Evolutionary conservation across 148 eudicot genomes (phyloP), one percentile per base, ranked within the genome.

Genomic region (Vaccinium myrtillus): DNA sequence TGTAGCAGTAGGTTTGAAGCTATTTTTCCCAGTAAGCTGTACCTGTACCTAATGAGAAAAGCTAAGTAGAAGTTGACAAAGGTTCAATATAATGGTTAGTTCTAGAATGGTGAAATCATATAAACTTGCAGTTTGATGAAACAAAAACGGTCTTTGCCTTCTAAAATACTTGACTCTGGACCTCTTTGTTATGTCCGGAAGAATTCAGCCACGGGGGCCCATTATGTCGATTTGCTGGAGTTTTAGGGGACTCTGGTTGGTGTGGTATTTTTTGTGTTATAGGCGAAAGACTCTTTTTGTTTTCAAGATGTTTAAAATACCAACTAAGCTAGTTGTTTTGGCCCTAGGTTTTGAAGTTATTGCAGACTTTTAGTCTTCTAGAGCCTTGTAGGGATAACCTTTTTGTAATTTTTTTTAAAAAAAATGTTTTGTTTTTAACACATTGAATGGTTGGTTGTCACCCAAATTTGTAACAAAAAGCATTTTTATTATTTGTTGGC

Each of bases 1-100:
- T 63, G 15, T 46, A 81, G 19, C 75, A 16, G 73, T 46, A 54
- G 83, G 50, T 81, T 65, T 74, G 55, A 32, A 70, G 77, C 48
- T n/a, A 21, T 46, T 74, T 73, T 21, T 32, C 74, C 32, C 16
- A 3, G 74, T 69, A 27, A 1, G 69, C 43, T 43, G 46, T 43
- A 43, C 46, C 21, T 36, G 23, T 43, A 74, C n/a, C n/a, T 55
- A 5, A 70, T 50, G 84, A 32, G 36, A 70, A 70, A 27, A 50
- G 9, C 76, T 0, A 8, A 16, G 76, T 67, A 3, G 36, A 70
- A 82, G 18, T 70, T 83, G 8, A 55, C 32, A 73, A 73, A 36
- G 56, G 77, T 9, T 46, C 30, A 23, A 46, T 39, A 30, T 5
- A 36, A 81, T 39, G 48, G 6, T 63, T 63, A n/a, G 48, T 82